phyloP scores from a whole-genome alignment of 1,139 yeast genomes.

The Suhomyces coccinellae region DNA sequence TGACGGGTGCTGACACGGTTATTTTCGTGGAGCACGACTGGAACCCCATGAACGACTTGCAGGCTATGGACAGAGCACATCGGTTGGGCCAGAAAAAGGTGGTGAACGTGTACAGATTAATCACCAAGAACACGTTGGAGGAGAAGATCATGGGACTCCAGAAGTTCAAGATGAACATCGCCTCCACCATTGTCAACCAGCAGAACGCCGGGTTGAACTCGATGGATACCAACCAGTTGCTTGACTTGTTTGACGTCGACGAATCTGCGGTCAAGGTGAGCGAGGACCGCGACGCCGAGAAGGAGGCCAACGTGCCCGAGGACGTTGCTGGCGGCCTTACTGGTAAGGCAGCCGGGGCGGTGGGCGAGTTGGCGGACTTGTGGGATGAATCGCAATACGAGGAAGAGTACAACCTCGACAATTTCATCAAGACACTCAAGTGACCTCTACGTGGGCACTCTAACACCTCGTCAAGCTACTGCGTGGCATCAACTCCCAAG shows the following conservation, averaged over 20 bases:
- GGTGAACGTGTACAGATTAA: conserved; percentile 89
- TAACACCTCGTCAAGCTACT: too few relatives aligned
- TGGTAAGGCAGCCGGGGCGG: conserved; percentile 67
- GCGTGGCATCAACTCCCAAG: too few relatives aligned
- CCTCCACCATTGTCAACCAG: conserved; percentile 93
- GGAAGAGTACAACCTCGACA: conserved; percentile 92
- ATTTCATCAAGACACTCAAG: conserved; percentile 77
- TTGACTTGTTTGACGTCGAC: conserved; percentile 83
- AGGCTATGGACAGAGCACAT: conserved; percentile 99
- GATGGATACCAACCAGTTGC: conserved; percentile 93
- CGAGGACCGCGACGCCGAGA: conserved; percentile 30
- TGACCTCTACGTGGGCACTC: conserved; percentile 14
- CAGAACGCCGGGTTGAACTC: conserved; percentile 93
- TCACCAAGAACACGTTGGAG: conserved; percentile 90
- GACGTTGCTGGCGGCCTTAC: conserved; percentile 64
- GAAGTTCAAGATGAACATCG: conserved; percentile 95
- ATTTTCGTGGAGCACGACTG: conserved; percentile 98
- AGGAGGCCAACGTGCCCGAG: conserved; percentile 40
- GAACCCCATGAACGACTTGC: conserved; percentile 99
- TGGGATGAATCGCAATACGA: conserved; percentile 98
- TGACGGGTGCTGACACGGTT: conserved; percentile 98
- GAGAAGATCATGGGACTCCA: conserved; percentile 99
- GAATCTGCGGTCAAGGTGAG: conserved; percentile 49
- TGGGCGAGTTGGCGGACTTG: conserved; percentile 87
- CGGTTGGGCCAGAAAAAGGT: conserved; percentile 97